phyloP scores from a whole-genome alignment of 2,329 filamentous ascomycete genomes.

The Fusarium brachygibbosum region DNA sequence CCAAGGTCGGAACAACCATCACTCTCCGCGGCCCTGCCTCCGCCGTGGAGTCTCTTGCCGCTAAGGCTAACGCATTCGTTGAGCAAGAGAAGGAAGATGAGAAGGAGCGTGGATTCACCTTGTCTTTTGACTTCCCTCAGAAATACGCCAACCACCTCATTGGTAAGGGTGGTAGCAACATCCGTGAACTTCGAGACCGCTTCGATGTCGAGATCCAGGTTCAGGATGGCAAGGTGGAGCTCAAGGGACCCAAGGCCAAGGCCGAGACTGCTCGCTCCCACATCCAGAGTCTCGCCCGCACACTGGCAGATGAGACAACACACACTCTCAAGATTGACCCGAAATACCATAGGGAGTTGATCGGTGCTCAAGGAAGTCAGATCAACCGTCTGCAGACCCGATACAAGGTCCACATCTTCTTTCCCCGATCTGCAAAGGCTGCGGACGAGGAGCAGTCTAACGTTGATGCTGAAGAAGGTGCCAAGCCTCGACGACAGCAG shows the following conservation, averaged over 20 bases:
- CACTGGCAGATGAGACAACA: constrained; percentile 90
- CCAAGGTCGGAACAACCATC: constrained; percentile 70
- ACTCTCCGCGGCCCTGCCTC: constrained; percentile 82
- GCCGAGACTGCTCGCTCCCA: constrained; percentile 87
- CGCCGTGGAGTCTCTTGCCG: constrained; percentile 77
- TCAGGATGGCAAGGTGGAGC: constrained; percentile 91
- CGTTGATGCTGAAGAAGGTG: constrained; percentile 77
- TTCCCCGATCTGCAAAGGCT: constrained; percentile 77
- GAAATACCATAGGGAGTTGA: constrained; percentile 94
- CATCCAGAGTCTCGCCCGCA: constrained; percentile 82
- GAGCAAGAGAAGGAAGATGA: constrained; percentile 92
- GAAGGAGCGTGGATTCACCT: constrained; percentile 89
- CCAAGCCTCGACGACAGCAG: constrained; percentile 77
- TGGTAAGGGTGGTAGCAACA: constrained; percentile 76
- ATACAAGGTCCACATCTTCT: constrained; percentile 95
- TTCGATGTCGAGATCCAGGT: constrained; percentile 86
- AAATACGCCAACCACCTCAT: constrained; percentile 91
- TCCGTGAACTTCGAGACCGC: constrained; percentile 74
- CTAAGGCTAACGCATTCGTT: constrained; percentile 83
- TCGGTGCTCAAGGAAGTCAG: constrained; percentile 87
- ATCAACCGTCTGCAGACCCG: constrained; percentile 93
- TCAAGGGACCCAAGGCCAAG: constrained; percentile 96
- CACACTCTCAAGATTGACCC: constrained; percentile 90
- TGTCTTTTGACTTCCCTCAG: constrained; percentile 92
- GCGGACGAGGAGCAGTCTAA: constrained; percentile 77